A percentile compares a stretch with the other conserved stretches of the same genome.
Conservation (phyloP, 768 basidiomycete species). For the Scleroderma citrinum region DNA sequence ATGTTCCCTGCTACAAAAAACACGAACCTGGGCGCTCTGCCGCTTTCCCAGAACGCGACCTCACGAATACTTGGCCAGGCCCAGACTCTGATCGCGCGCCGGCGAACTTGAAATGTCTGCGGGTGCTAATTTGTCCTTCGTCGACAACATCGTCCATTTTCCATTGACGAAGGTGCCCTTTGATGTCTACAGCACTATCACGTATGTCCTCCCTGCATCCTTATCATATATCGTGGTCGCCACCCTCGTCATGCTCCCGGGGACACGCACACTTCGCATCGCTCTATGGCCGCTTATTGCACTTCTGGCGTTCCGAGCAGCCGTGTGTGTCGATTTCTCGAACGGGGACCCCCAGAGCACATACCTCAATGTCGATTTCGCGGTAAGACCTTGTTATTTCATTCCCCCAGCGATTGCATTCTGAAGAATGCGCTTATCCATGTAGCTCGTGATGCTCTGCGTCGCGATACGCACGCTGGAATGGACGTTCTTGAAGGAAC, state of each 20-base stretch:
- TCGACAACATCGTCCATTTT: no score
- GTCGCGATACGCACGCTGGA: conserved; percentile 11
- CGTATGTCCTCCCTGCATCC: conserved; percentile 36
- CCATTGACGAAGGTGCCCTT: no score
- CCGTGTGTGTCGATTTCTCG: conserved; percentile 9
- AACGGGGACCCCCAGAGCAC: neutral
- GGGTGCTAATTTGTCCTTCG: no score
- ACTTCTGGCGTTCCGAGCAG: conserved; percentile 36
- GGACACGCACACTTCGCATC: conserved; percentile 39
- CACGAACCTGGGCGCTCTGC: no score
- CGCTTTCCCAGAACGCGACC: no score
- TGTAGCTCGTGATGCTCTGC: conserved; percentile 10
- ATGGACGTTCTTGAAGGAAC: conserved; percentile 11
- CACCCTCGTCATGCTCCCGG: conserved; percentile 41
- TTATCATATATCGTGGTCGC: conserved; percentile 45
- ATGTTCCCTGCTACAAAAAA: no score
- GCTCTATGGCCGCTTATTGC: conserved; percentile 42
- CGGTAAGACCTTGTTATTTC: conserved; percentile 3
- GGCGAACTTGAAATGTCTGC: no score
- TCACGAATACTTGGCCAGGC: no score
- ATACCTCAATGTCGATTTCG: conserved; percentile 7
- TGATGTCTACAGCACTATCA: no score
- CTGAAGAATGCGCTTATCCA: neutral
- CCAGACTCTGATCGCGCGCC: no score
- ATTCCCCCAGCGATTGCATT: neutral